Conservation (phyloP, 148 eudicot genomes). For the Chenopodium suecicum region DNA sequence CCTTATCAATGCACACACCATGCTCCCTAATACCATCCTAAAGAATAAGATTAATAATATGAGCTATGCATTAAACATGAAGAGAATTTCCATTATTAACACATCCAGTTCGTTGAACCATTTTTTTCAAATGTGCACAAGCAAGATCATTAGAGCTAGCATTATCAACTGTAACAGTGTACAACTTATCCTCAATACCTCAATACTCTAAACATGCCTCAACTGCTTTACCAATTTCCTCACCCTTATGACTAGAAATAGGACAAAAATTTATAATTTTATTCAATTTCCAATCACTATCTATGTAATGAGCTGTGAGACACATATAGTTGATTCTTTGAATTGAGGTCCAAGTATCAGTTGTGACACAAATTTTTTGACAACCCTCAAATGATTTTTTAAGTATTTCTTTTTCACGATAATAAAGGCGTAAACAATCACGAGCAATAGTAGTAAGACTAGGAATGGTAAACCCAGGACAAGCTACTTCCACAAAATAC, state of each 20-base stretch:
- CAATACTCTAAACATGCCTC: conserved; percentile 14
- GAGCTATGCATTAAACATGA: neutral
- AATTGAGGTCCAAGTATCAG: neutral
- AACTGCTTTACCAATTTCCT: conserved; percentile 1
- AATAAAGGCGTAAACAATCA: neutral
- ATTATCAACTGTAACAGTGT: conserved; percentile 11
- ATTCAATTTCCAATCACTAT: neutral
- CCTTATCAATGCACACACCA: neutral
- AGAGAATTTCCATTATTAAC: neutral
- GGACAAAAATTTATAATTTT: no score
- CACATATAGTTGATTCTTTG: conserved; percentile 2
- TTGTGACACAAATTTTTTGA: neutral
- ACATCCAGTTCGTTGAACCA: neutral
- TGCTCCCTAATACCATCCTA: conserved; percentile 4
- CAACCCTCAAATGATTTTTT: neutral
- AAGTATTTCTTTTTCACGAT: neutral
- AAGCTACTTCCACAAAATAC: neutral
- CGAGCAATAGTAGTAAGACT: neutral
- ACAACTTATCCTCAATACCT: conserved; percentile 13
- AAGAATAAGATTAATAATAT: conserved; percentile 1
- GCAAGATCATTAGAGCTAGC: conserved; percentile 13
- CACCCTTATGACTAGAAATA: neutral
- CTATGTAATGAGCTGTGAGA: neutral
- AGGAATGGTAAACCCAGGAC: no score
- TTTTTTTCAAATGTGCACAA: neutral